Evolutionary conservation across 352 stramenopile species (phyloP), one percentile per base, ranked within the genome.

Genomic region (Pythium periplocum): DNA sequence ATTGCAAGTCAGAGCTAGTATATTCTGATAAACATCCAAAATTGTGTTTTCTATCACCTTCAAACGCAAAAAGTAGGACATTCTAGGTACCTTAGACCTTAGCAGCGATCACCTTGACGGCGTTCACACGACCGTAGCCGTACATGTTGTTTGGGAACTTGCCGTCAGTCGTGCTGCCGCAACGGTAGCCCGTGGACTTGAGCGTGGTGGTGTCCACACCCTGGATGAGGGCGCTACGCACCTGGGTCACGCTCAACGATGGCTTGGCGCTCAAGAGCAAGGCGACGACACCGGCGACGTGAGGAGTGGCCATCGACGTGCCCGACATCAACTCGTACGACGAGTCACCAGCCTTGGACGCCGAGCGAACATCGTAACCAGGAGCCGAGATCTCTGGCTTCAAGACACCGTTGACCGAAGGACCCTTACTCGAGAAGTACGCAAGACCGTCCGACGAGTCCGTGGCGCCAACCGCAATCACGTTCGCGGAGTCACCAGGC

Each of bases 281-380:
- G n/a, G 70, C 64, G 12, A 75, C 56, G 36, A 72, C 58, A 30
- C 68, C 68, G 5, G 61, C 30, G 7, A 76, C 64, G 47, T 74
- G 63, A 7, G 65, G 68, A 12, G 61, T 64, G 7, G 68, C 65
- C 68, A 77, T 77, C 37, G 39, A 59, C 33, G 68, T 77, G 12
- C 68, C 68, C 32, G 61, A 68, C 51, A 66, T 62, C 2, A 54
- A 60, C 38, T 61, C 51, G 55, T 67, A 68, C 30, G 38, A 47
- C 8, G 48, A 46, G 58, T 67, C 54, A 49, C 56, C 36, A 2
- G 53, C 60, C 33, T 43, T 43, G 40, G 51, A 69, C 2, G 61
- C 54, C 33, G 64, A 70, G 37, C 45, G 46, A n/a, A 73, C 55
- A n/a, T 51, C 39, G 7, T 44, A 39, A 30, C 66, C 66, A 30